Base-by-base conservation (phyloP, 306 rosid species). In the Astragalus glycyphyllos region DNA sequence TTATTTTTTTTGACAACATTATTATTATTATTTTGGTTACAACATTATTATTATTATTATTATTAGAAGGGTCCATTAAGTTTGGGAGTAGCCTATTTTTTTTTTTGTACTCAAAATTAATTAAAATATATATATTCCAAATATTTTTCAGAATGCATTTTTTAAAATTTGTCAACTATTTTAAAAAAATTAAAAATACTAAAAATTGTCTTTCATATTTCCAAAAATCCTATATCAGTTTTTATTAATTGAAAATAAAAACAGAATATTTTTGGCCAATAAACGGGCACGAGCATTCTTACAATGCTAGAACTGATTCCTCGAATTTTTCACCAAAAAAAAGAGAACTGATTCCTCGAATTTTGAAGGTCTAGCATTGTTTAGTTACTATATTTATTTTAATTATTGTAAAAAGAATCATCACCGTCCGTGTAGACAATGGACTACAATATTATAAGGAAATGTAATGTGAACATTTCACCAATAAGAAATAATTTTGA, bases 21-120 rank as follows among this genome's bases (percentile, higher is more conserved):
- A 65, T 58, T 58, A 15, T 67, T 4, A 8, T 37, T 40, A 40
- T 40, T 40, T n/a, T n/a, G n/a, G n/a, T n/a, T n/a, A n/a, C n/a
- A n/a, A n/a, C n/a, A 40, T 40, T 40, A 26, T 35, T 35, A 8
- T 31, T 29, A n/a, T 11, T 11, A n/a, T 11, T 11, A 45, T 11
- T 11, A 45, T 13, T 26, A 26, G 31, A 26, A 26, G 31, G 31
- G 31, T 26, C 31, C 31, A 2, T 26, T 26, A 2, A 26, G 31
- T 2, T 26, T 26, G 1, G 1, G 31, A 26, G 31, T 26, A 2
- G 3, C 31, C 31, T 26, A 20, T 26, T 2, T 26, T 26, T 26
- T 26, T 26, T 1, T 26, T 26, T 26, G 31, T 26, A 26, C 31
- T 26, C 31, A 26, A 26, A 26, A 26, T 2, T 2, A 26, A 26